Conservation (phyloP, 1,139 yeast species). For the Kurtzmaniella quercitrusa region DNA sequence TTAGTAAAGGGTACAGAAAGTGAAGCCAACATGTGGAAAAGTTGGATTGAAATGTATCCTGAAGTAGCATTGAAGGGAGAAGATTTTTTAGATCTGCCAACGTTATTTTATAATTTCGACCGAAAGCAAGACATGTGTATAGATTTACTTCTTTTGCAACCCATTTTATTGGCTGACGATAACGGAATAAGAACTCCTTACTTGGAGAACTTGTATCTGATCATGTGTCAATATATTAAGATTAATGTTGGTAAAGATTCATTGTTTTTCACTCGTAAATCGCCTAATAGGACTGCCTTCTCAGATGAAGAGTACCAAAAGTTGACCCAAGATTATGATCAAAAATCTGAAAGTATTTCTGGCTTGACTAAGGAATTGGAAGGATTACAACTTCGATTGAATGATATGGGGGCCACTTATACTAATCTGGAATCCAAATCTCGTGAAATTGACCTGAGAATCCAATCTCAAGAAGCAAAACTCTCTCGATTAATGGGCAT, state of each 20-base stretch:
- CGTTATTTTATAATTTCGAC: conserved; percentile 57
- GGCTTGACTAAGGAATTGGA: conserved; percentile 2
- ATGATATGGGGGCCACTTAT: conserved; percentile 2
- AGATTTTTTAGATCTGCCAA: conserved; percentile 43
- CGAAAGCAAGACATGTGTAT: conserved; percentile 54
- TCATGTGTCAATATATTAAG: conserved; percentile 63
- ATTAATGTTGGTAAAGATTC: conserved; percentile 35
- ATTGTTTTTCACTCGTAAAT: conserved; percentile 30
- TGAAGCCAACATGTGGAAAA: conserved; percentile 53
- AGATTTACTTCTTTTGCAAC: conserved; percentile 76
- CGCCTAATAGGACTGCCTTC: neutral
- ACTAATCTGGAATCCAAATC: conserved; percentile 5
- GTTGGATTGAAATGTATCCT: conserved; percentile 50
- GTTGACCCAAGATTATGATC: conserved; percentile 4
- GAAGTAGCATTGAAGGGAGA: conserved; percentile 13
- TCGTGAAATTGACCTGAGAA: conserved; percentile 5
- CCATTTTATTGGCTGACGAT: conserved; percentile 84
- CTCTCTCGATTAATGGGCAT: neutral
- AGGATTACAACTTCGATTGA: conserved; percentile 6
- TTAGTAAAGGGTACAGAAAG: conserved; percentile 61
- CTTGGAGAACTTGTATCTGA: conserved; percentile 79
- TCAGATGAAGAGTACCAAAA: conserved; percentile 2
- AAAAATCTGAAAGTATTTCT: conserved; percentile 2
- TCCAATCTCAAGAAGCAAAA: neutral
- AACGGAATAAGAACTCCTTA: conserved; percentile 83